Conservation (phyloP, 176 grass and related monocot genomes). For the Zoysia pacifica region DNA sequence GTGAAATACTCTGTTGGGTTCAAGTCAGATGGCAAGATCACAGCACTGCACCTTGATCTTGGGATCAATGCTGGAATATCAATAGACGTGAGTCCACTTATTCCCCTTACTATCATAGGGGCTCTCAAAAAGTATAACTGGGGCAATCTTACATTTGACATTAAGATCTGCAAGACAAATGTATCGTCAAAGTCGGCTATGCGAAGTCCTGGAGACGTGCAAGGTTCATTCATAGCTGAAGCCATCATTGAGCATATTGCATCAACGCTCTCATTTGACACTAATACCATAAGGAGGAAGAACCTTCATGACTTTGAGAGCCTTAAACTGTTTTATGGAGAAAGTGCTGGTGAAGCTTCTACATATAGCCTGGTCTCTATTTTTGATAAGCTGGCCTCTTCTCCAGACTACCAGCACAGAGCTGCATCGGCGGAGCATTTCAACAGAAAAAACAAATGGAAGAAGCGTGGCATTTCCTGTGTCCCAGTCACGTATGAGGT, state of each 20-base stretch:
- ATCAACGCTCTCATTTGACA: slow-evolving; percentile 49
- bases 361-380: slow-evolving; percentile 73
- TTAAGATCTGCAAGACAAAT: slow-evolving; percentile 85
- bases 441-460: slow-evolving; percentile 68
- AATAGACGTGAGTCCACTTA: slow-evolving; percentile 40
- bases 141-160: slow-evolving; percentile 63
- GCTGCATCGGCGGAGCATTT: slow-evolving; percentile 42
- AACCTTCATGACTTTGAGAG: slow-evolving; percentile 77
- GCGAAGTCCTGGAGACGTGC: slow-evolving; percentile 68
- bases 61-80: slow-evolving; percentile 62
- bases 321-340: slow-evolving; percentile 50
- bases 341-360: slow-evolving; percentile 41
- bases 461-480: slow-evolving; percentile 86
- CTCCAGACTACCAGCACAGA: slow-evolving; percentile 53
- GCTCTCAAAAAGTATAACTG: slow-evolving; percentile 86
- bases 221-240: slow-evolving; percentile 90
- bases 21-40: slow-evolving; percentile 79
- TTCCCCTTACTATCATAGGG: slow-evolving; percentile 23
- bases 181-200: slow-evolving; percentile 61
- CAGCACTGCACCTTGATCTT: slow-evolving; percentile 64
- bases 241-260: slow-evolving; percentile 84
- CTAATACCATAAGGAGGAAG: slow-evolving; percentile 59
- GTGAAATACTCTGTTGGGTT: slow-evolving; percentile 74
- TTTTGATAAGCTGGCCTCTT: slow-evolving; percentile 65
- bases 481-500: slow-evolving; percentile 66